Evolutionary conservation across 208 protist species (phyloP).

Genomic region (Herpetomonas samuelpessoai): DNA sequence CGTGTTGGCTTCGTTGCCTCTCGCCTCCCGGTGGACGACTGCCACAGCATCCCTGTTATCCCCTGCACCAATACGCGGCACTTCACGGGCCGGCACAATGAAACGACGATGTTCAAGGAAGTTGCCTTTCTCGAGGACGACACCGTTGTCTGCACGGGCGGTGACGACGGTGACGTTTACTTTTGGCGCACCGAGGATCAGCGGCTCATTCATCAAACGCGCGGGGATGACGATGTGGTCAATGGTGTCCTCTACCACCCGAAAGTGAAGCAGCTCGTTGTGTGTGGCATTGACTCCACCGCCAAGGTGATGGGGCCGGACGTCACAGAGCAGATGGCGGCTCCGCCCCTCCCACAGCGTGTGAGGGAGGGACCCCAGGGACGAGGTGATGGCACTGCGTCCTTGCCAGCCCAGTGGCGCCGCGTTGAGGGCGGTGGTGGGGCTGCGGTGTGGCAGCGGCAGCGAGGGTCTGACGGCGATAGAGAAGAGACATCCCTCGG

Average conservation of each 20-base stretch:
- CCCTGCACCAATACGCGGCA: conserved; percentile 4
- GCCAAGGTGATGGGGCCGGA: conserved; percentile 51
- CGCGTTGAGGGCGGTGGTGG: no score
- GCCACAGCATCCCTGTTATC: conserved; percentile 10
- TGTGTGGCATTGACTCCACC: conserved; percentile 43
- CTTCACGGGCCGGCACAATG: conserved; percentile 29
- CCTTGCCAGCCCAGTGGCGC: no score
- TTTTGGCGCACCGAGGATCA: conserved; percentile 39
- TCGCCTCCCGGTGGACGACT: not conserved
- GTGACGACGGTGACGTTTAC: conserved; percentile 40
- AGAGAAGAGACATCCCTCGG: no score
- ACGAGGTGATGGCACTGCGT: no score
- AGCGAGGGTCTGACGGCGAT: no score
- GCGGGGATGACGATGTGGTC: conserved; percentile 35
- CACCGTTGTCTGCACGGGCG: conserved; percentile 41
- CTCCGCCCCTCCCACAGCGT: no score
- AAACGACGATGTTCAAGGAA: conserved; percentile 52
- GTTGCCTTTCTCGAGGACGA: conserved; percentile 52
- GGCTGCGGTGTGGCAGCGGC: no score
- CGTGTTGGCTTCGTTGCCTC: no score
- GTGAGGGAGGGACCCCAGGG: no score
- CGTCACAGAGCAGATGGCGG: no score
- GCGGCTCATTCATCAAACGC: conserved; percentile 29
- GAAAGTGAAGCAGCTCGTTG: conserved; percentile 13
- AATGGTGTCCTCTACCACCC: conserved; percentile 41